Evolutionary conservation across 345 rosid genomes (phyloP).

Genomic region (Trapa incisa): DNA sequence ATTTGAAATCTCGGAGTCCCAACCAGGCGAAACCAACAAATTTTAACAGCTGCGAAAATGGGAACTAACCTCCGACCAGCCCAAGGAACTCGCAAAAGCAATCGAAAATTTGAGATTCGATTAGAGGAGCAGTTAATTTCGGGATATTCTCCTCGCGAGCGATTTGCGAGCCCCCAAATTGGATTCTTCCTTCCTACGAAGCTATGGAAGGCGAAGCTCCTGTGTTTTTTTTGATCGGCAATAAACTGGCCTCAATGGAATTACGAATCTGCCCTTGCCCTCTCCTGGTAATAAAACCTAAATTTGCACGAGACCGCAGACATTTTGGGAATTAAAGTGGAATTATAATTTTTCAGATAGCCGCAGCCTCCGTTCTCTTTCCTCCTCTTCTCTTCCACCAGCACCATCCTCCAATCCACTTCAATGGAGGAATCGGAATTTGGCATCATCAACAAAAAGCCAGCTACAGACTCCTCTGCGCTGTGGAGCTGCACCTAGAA

Average conservation of each 20-base stretch:
- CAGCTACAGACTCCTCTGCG: no score
- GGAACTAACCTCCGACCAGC: slow-evolving; percentile 6
- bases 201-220: slow-evolving; percentile 52
- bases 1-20: slow-evolving; percentile 22
- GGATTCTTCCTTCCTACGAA: slow-evolving; percentile 29
- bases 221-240: slow-evolving; percentile 88
- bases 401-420: no score
- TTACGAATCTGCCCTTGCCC: slow-evolving; percentile 34
- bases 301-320: slow-evolving; percentile 3
- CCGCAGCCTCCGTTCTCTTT: no score
- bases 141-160: slow-evolving; percentile 2
- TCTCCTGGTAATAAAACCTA: background rate
- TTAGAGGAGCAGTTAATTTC: background rate
- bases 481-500: no score
- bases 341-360: no score
- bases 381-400: no score
- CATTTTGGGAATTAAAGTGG: slow-evolving; percentile 12
- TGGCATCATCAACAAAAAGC: no score
- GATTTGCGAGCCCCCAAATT: slow-evolving; percentile 37
- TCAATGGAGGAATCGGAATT: no score
- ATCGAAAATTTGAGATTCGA: background rate
- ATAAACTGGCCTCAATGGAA: slow-evolving; percentile 28
- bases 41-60: slow-evolving; percentile 8
- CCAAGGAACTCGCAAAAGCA: background rate
- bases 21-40: slow-evolving; percentile 18